These are phyloP conservation scores for Circinella minor DNA, from an alignment of 371 early-diverging fungal genomes.

Conservation along the genomic window DNA sequence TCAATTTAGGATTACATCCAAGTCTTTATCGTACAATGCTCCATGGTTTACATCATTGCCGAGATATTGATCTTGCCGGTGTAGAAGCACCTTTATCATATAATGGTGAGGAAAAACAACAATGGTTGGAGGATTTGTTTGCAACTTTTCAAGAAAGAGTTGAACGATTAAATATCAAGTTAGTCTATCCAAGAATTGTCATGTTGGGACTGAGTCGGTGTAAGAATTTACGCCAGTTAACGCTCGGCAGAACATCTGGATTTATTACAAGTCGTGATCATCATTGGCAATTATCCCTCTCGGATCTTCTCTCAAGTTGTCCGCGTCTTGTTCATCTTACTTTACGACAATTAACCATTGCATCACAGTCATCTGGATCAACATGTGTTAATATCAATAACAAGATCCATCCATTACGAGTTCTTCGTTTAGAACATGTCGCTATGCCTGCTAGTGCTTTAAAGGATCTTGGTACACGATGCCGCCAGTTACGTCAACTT, in stretches of 20 bases:
- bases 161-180: constrained; percentile 29
- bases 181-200: constrained; percentile 36
- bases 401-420: not conserved
- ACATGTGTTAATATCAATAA: not conserved
- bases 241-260: not conserved
- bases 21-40: constrained; percentile 5
- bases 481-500: not conserved
- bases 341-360: not conserved
- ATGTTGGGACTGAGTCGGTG: constrained; percentile 38
- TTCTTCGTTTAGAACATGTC: not conserved
- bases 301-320: not conserved
- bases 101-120: not conserved
- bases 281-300: not conserved
- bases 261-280: constrained; percentile 2
- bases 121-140: constrained; percentile 7
- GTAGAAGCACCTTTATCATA: constrained; percentile 1
- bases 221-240: not conserved
- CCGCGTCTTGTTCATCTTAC: not conserved
- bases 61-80: not conserved
- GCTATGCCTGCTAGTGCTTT: not conserved
- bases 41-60: not conserved
- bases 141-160: not conserved
- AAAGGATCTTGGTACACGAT: not conserved
- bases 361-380: not conserved
- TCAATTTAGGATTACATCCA: not conserved